These are phyloP conservation scores for Oryza glumipatula DNA, from an alignment of 176 grass and related monocot genomes.

Conservation along the genomic window DNA sequence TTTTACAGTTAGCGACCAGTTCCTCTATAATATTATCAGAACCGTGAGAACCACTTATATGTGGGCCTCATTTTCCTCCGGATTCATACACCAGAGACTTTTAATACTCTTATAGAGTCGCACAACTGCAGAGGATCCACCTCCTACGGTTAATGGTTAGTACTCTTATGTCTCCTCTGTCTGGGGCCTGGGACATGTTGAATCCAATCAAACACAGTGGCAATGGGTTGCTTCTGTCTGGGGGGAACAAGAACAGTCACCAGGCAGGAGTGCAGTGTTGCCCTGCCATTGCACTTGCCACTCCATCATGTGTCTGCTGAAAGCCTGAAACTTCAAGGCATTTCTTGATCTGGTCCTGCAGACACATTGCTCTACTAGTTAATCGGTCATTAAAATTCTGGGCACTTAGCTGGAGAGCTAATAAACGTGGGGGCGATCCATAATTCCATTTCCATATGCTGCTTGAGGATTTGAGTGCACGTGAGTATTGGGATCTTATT, in stretches of 20 bases:
- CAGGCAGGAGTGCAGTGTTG: neutral
- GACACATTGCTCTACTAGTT: neutral
- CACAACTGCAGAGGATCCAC: no score
- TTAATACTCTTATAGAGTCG: no score
- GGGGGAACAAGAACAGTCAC: neutral
- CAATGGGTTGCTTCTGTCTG: neutral
- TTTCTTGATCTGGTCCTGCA: neutral
- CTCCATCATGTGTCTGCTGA: neutral
- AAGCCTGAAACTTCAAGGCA: neutral
- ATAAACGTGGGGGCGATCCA: neutral
- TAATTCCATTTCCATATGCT: neutral
- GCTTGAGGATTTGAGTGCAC: neutral
- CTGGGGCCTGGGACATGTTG: neutral
- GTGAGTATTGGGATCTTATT: neutral
- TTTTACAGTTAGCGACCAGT: no score
- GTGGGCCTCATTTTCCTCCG: no score
- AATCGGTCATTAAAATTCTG: neutral
- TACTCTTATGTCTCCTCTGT: neutral
- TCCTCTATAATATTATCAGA: no score
- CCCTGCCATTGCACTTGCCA: neutral
- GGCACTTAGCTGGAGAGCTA: neutral
- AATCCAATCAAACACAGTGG: neutral
- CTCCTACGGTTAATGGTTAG: neutral
- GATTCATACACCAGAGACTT: no score
- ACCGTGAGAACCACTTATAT: no score